Base-by-base conservation (phyloP, 148 eudicot species). In the Vaccinium corymbosum region DNA sequence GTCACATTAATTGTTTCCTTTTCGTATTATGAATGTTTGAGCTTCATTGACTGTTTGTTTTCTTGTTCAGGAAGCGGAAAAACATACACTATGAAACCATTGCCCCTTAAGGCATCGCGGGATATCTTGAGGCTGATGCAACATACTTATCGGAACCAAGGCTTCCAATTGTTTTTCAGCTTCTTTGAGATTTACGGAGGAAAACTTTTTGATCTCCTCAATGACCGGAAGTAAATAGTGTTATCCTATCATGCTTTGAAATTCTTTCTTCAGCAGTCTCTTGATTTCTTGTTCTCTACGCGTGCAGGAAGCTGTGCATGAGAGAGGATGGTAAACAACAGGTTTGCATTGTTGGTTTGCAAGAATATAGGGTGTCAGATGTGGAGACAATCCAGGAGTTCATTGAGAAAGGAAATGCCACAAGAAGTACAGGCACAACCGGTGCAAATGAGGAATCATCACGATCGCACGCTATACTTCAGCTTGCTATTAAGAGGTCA, bases 401-500 rank as follows among this genome's bases (percentile, higher is more conserved):
- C 87, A 95, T 97, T 81, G 99, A 97, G 84, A 95, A 82, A 91
- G 99, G 99, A 73, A 97, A 82, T 89, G 90, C 93, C 55, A 86
- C 97, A 27, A 92, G 99, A 89, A 97, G 99, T 90, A 97, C 99
- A 1, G 99, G 99, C 35, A 97, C 97, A 17, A 97, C 99, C 77
- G 99, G 99, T 87, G 99, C 99, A 85, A 97, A 97, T 81, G 99
- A 97, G 90, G 99, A 97, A 88, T 97, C 99, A 38, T 97, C 99
- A 35, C 92, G 99, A 13, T 97, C 99, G 42, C 99, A 97, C 92
- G 98, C 99, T 88, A 97, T 97, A 82, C 97, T 97, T 85, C 99
- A 97, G 88, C 97, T 97, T 87, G 93, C 92, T 72, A 85, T 97
- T 57, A 97, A 97, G 86, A 92, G 93, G 85, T 87, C 91, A 8